Conservation (phyloP, 345 rosid species). For the Bretschneidera sinensis region DNA sequence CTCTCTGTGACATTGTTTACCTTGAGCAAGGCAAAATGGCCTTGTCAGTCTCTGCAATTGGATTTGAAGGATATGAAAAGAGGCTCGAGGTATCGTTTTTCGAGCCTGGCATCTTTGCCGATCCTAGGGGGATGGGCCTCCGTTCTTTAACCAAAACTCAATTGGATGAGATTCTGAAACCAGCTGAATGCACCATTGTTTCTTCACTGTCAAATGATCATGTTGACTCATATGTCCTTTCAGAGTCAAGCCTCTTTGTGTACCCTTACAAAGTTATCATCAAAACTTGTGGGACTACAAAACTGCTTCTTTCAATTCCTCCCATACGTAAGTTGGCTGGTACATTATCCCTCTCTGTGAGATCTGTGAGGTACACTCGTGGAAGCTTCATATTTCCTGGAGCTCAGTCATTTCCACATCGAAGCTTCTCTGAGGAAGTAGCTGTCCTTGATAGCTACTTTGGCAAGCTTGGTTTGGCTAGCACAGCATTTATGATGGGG, state of each 20-base stretch:
- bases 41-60: conserved; percentile 30
- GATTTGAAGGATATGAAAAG: conserved; percentile 51
- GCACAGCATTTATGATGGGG: conserved; percentile 31
- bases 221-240: too few relatives aligned
- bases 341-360: conserved; percentile 26
- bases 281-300: too few relatives aligned
- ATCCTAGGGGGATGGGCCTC: conserved; percentile 32
- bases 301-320: conserved; percentile 39
- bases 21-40: conserved; percentile 4
- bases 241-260: too few relatives aligned
- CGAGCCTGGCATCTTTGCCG: conserved; percentile 29
- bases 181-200: too few relatives aligned
- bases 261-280: too few relatives aligned
- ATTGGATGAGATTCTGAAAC: conserved; percentile 34
- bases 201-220: too few relatives aligned
- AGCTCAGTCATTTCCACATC: conserved; percentile 37
- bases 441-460: too few relatives aligned
- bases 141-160: conserved; percentile 31
- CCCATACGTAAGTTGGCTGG: conserved; percentile 29
- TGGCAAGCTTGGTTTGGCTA: conserved; percentile 22
- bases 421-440: conserved; percentile 42
- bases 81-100: conserved; percentile 36
- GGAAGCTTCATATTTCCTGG: conserved; percentile 45
- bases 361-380: conserved; percentile 36
- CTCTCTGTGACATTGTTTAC: background rate